A percentile compares a stretch with the other conserved stretches of the same genome.
Conservation (phyloP, 78 protist genomes). For the Emiliania huxleyi region DNA sequence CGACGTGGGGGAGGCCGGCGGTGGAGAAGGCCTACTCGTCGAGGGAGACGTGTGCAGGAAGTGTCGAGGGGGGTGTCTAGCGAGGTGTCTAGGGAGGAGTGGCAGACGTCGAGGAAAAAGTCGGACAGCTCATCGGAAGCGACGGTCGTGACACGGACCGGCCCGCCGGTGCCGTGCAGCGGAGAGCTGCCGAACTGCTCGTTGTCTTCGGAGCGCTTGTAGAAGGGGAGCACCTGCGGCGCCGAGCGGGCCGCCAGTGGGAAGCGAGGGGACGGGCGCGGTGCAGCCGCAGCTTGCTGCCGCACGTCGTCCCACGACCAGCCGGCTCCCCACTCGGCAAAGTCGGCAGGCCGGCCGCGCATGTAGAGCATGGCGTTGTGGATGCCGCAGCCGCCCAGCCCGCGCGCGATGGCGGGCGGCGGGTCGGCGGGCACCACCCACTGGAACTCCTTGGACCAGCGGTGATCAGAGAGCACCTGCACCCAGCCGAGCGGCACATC, state of each 20-base stretch:
- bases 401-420: slow-evolving; percentile 15
- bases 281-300: too few relatives aligned
- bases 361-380: slow-evolving; percentile 9
- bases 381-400: slow-evolving; percentile 11
- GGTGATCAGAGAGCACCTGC: background rate
- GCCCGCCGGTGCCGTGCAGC: background rate
- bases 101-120: background rate
- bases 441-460: background rate
- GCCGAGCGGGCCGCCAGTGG: too few relatives aligned
- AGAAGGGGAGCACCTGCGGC: background rate
- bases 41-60: too few relatives aligned
- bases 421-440: slow-evolving; percentile 7
- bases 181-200: background rate
- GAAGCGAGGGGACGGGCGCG: too few relatives aligned
- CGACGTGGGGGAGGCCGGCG: too few relatives aligned
- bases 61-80: too few relatives aligned
- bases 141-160: background rate
- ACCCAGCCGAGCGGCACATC: slow-evolving; percentile 10
- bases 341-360: slow-evolving; percentile 1
- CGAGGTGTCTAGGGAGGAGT: too few relatives aligned
- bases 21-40: too few relatives aligned
- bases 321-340: background rate
- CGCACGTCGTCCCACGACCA: background rate
- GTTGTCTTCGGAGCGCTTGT: background rate
- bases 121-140: background rate